Evolutionary conservation across 2,329 filamentous ascomycete species (phyloP), one percentile per base, ranked within the genome.

Genomic region (Westerdykella sp.): DNA sequence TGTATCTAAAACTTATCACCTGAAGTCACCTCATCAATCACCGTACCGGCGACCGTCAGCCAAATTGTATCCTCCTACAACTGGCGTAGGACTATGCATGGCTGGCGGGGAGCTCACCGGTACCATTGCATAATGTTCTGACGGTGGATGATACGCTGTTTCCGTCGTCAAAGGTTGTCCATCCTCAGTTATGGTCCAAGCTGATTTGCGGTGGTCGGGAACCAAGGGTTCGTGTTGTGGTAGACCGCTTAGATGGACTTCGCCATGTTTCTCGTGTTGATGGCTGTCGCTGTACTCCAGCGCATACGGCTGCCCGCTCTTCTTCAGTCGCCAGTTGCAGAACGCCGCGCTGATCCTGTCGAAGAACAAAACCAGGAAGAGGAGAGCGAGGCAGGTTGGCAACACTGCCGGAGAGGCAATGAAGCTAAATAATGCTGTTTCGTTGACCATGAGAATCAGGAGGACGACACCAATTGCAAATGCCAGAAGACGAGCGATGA

Each of bases 301-400:
- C 0, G 54, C 62, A 28, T 61, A 66, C 4, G 57, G 55, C 28
- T 63, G 34, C 5, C 62, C 60, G 41, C 56, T 61, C 45, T 56
- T 57, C 28, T 53, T 48, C 11, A 65, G 48, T 4, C 51, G 52
- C 47, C 48, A 54, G 38, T 67, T 67, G 36, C 54, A 61, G 42
- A 56, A 58, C 6, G 56, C 34, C 2, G 59, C 52, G 42, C 54
- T 57, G 15, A 63, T 23, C 38, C 61, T 63, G 50, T 66, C 63
- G 49, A 51, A 51, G 30, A 54, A 41, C 1, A 62, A 47, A 10
- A 64, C 42, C 14, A 61, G 25, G 49, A 68, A 66, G 10, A 70
- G 51, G n/a, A 69, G 54, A 1, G 59, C 21, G 9, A 66, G 55
- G 32, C 60, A 60, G 31, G 62, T 57, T 0, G 68, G 68, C 2